Base-by-base conservation (phyloP, 345 rosid genomes). In the Bruguiera sexangula region DNA sequence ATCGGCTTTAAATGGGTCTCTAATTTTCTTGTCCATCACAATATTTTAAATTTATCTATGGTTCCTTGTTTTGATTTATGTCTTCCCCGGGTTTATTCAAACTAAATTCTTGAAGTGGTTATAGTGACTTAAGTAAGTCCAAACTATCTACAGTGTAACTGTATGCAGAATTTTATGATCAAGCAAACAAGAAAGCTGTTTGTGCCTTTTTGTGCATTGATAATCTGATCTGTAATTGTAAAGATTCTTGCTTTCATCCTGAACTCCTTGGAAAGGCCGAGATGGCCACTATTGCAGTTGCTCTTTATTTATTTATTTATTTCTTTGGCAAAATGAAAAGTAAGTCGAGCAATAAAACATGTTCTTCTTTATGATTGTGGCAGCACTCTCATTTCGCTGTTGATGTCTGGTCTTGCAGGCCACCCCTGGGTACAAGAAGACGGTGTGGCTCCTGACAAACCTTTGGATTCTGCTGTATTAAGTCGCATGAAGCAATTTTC, bases 401-500 rank as follows among this genome's bases (percentile, higher is more conserved):
- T 78, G 60, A 78, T 22, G 13, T 57, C 56, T 24, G 27, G 37
- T 65, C 55, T 26, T 65, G 71, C 71, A 76, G 79, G 75, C 68
- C 79, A 76, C 30, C 79, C 79, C 18, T 76, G 79, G 79, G 68
- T 76, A 59, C 75, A 70, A 51, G 71, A 65, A 60, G 75, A 76
- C 60, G 79, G 79, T 15, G 79, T 70, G 24, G 79, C 79, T 22
- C 75, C 79, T 32, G 79, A 76, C 75, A 76, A 76, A 48, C 75
- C 79, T 53, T 56, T 76, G 27, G 79, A 76, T 62, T 76, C 75
- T 50, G 79, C 79, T 66, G 79, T 76, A 51, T 60, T 76, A 56
- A 76, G 72, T 65, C 79, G 79, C 24, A 30, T 76, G 75, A 76
- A 76, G 63, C 79, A 76, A 61, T 76, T 76, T 62, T 75, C 78